Evolutionary conservation across 139 green algal genomes (phyloP).

Genomic region (Prasinococcaceae sp.): DNA sequence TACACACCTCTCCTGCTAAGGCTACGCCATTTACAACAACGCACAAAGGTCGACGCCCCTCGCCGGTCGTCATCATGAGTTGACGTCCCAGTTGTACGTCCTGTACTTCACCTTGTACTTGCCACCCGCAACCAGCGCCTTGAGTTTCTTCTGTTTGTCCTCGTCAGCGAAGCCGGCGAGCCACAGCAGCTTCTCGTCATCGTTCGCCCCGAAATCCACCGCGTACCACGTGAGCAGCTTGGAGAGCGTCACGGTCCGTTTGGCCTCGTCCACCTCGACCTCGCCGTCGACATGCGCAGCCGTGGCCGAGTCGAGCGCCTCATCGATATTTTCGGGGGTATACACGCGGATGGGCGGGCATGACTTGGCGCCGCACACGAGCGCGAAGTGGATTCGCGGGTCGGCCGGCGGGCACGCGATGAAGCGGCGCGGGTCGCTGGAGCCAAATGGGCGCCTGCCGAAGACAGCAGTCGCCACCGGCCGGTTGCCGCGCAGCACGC

Average conservation of each 20-base stretch:
- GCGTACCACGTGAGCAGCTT: conserved; percentile 65
- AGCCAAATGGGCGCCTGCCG: conserved; percentile 12
- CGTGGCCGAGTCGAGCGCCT: conserved; percentile 51
- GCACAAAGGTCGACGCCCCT: too few relatives aligned
- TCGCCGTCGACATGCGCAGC: conserved; percentile 41
- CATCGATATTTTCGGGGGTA: conserved; percentile 51
- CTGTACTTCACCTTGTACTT: conserved; percentile 11
- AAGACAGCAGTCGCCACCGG: conserved; percentile 22
- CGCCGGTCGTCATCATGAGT: too few relatives aligned
- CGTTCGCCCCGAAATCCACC: conserved; percentile 20
- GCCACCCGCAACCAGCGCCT: not conserved
- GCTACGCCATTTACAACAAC: too few relatives aligned
- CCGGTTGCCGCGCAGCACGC: conserved; percentile 72
- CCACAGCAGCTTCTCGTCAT: conserved; percentile 8
- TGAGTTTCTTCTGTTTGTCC: conserved; percentile 3
- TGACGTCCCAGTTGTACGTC: conserved; percentile 12
- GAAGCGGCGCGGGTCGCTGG: conserved; percentile 23
- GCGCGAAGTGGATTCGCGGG: conserved; percentile 84
- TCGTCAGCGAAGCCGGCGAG: not conserved
- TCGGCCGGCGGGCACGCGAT: conserved; percentile 36
- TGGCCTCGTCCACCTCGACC: conserved; percentile 38
- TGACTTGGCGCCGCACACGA: conserved; percentile 79
- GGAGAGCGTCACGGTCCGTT: conserved; percentile 40
- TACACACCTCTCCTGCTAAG: too few relatives aligned
- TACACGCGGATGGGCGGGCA: conserved; percentile 87